Evolutionary conservation across 495 filamentous ascomycete genomes (phyloP), one percentile per base, ranked within the genome.

Genomic region (Tuber magnatum): DNA sequence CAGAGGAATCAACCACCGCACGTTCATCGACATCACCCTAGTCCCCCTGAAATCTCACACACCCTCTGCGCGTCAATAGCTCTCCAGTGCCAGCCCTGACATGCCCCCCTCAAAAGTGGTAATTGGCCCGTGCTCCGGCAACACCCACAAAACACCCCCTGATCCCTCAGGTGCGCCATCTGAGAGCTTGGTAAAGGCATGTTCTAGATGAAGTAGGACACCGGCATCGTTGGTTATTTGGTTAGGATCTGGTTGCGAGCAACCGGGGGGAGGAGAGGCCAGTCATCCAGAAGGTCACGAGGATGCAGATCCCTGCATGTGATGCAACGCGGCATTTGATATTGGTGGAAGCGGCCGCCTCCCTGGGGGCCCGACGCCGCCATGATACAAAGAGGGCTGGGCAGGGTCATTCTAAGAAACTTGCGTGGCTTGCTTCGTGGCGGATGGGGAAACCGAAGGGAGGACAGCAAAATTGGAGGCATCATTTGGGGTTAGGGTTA

Each of bases 21-120:
- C 85, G 76, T 81, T 89, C 83, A 51, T 90, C 91, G 32, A 88
- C 89, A 76, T 92, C 91, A 70, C 85, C 85, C 24, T 92, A 89
- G 80, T 94, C 92, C 82, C 93, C 94, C 72, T 89, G 87, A 73
- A 97, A 83, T 69, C 93, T 88, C 88, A 85, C 76, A 81, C 81
- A 79, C 79, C 82, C 72, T 82, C 84, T 76, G 81, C 84, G 69
- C 77, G 84, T 56, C 73, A 74, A 1, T 80, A 82, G 73, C 80
- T 86, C 75, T 81, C 82, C 78, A 68, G 73, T 77, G 42, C 10
- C 10, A 16, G 42, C 42, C 42, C 42, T 0, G 78, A 76, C n/a
- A 70, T 77, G 48, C 77, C 77, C 32, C 81, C 82, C 43, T 82
- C 43, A 20, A 69, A 77, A 75, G 61, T 73, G 16, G 65, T 78